Conservation (phyloP, 768 basidiomycete genomes). For the Mycena galericulata region DNA sequence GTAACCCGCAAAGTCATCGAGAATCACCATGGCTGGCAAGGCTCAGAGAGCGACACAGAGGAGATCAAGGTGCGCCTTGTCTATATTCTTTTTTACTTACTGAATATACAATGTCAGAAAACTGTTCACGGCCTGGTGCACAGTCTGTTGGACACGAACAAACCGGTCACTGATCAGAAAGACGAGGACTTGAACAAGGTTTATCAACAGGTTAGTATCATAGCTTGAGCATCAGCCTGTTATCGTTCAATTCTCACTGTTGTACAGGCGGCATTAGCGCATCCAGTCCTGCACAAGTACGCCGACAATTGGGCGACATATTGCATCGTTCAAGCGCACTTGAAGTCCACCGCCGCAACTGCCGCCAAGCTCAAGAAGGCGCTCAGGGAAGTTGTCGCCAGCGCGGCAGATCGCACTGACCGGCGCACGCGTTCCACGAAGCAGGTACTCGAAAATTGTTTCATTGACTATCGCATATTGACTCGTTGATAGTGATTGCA, state of each 20-base stretch:
- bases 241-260: conserved; percentile 1
- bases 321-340: conserved; percentile 15
- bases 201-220: neutral
- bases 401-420: neutral
- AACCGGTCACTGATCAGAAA: conserved; percentile 4
- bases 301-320: conserved; percentile 10
- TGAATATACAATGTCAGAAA: conserved; percentile 14
- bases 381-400: neutral
- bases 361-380: neutral
- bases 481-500: neutral
- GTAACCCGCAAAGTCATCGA: neutral
- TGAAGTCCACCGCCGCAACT: conserved; percentile 10
- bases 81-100: conserved; percentile 3
- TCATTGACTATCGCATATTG: neutral
- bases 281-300: conserved; percentile 14
- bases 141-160: conserved; percentile 16
- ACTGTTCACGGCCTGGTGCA: conserved; percentile 6
- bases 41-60: neutral
- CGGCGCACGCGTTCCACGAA: neutral
- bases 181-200: neutral
- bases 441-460: neutral
- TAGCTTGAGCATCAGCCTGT: neutral
- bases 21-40: neutral
- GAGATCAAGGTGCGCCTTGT: conserved; percentile 9
- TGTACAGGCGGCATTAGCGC: conserved; percentile 15